Evolutionary conservation across 768 basidiomycete genomes (phyloP).

Genomic region (Auricularia cornea): DNA sequence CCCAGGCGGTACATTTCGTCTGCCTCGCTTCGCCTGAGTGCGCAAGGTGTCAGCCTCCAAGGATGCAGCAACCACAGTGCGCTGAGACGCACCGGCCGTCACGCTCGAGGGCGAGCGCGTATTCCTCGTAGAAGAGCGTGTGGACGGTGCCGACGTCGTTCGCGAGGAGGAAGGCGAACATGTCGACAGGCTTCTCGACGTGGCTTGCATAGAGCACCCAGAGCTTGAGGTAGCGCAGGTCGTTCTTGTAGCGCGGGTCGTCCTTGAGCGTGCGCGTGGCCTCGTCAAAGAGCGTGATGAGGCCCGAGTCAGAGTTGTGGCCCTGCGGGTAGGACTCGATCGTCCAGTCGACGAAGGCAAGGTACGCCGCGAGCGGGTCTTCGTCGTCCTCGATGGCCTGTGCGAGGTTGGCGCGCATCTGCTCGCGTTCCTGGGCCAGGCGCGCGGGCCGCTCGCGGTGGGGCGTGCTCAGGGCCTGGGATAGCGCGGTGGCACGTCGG

Average conservation of each 20-base stretch:
- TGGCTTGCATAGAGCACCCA: constrained; percentile 85
- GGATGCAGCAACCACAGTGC: constrained; percentile 20
- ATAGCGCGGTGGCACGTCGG: constrained; percentile 70
- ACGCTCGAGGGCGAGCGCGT: constrained; percentile 69
- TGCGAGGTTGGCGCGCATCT: constrained; percentile 64
- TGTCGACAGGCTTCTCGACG: constrained; percentile 63
- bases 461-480: constrained; percentile 65
- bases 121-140: constrained; percentile 85
- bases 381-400: constrained; percentile 52
- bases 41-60: constrained; percentile 3
- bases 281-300: constrained; percentile 75
- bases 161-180: constrained; percentile 80
- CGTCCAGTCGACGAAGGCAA: constrained; percentile 87
- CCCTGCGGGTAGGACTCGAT: constrained; percentile 76
- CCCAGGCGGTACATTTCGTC: constrained; percentile 76
- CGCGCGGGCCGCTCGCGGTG: constrained; percentile 61
- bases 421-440: constrained; percentile 34
- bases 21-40: constrained; percentile 63
- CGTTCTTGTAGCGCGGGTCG: constrained; percentile 72
- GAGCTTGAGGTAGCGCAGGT: constrained; percentile 83
- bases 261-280: constrained; percentile 73
- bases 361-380: constrained; percentile 80
- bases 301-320: constrained; percentile 57
- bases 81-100: constrained; percentile 50
- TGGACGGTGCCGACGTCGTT: constrained; percentile 83